These are phyloP conservation scores for Tricholoma saponaceum DNA, from an alignment of 768 basidiomycete genomes.

Conservation along the genomic window DNA sequence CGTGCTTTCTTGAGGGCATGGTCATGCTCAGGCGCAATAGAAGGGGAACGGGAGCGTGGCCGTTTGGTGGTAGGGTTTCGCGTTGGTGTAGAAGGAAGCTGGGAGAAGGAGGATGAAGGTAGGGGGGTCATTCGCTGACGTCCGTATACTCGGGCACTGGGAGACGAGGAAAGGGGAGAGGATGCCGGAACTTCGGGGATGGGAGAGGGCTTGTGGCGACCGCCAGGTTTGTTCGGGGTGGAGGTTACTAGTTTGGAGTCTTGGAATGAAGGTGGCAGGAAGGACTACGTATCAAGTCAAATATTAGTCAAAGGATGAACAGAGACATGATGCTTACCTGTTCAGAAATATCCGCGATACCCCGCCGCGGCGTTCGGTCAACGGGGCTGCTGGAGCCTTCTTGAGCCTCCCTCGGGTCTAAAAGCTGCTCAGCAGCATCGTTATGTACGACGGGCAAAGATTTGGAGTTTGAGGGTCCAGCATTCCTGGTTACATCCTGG, in stretches of 20 bases:
- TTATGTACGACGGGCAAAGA: background rate
- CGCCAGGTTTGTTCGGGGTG: slow-evolving; percentile 34
- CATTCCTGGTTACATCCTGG: background rate
- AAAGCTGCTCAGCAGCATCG: background rate
- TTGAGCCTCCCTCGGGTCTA: background rate
- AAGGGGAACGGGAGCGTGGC: slow-evolving; percentile 9
- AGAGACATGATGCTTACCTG: slow-evolving; percentile 12
- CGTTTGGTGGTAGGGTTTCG: slow-evolving; percentile 9
- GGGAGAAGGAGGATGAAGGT: slow-evolving; percentile 7
- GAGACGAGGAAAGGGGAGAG: slow-evolving; percentile 22
- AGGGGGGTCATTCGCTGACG: slow-evolving; percentile 6
- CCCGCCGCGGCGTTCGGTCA: background rate
- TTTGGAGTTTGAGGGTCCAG: slow-evolving; percentile 1
- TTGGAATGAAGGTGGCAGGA: slow-evolving; percentile 54
- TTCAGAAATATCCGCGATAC: slow-evolving; percentile 24
- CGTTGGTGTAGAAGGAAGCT: slow-evolving; percentile 11
- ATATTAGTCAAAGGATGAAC: background rate
- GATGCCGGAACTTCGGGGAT: slow-evolving; percentile 29
- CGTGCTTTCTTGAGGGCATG: slow-evolving; percentile 15
- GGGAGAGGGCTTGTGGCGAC: slow-evolving; percentile 39
- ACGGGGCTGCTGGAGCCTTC: background rate
- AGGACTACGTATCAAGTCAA: slow-evolving; percentile 25
- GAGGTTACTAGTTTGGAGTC: slow-evolving; percentile 45
- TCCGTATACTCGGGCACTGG: slow-evolving; percentile 20
- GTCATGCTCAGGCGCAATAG: background rate